These are phyloP conservation scores for Isabelozyma rhagii DNA, from an alignment of 805 yeast species.

Conservation along the genomic window DNA sequence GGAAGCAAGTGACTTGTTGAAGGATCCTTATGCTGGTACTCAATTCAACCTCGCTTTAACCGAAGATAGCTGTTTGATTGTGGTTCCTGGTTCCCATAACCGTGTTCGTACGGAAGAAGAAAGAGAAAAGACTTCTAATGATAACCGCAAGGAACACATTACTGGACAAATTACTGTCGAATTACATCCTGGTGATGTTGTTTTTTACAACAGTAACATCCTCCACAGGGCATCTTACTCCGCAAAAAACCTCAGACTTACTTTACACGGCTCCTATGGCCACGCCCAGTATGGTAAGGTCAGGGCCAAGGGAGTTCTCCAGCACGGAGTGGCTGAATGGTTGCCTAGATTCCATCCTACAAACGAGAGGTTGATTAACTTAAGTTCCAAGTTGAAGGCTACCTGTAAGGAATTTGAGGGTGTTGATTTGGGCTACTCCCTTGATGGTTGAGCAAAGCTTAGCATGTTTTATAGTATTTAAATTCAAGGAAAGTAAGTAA, in stretches of 20 bases:
- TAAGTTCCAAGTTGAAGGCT: conserved; percentile 25
- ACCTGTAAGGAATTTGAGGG: conserved; percentile 29
- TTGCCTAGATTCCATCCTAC: conserved; percentile 30
- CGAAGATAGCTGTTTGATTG: conserved; percentile 45
- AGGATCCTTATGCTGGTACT: conserved; percentile 44
- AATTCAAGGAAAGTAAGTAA: too few species aligned
- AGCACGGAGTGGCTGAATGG: conserved; percentile 52
- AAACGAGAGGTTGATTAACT: conserved; percentile 22
- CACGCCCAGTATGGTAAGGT: conserved; percentile 36
- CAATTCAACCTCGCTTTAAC: conserved; percentile 51
- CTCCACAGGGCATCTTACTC: conserved; percentile 46
- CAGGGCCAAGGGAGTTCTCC: conserved; percentile 50
- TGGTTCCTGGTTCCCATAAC: conserved; percentile 46
- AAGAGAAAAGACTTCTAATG: conserved; percentile 34
- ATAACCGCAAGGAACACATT: conserved; percentile 31
- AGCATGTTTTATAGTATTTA: too few species aligned
- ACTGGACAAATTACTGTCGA: conserved; percentile 38
- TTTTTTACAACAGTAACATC: conserved; percentile 48
- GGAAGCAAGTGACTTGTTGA: conserved; percentile 37
- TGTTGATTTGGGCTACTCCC: conserved; percentile 33
- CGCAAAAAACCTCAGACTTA: conserved; percentile 36
- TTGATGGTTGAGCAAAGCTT: conserved; percentile 22
- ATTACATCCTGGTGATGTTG: conserved; percentile 48
- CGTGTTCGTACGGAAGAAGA: conserved; percentile 45
- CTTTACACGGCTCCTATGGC: conserved; percentile 52